A percentile compares a stretch with the other conserved stretches of the same genome.
These are phyloP conservation scores for Xylariomycetidae sp. DNA, from an alignment of 2,329 filamentous ascomycete species.

Conservation along the genomic window DNA sequence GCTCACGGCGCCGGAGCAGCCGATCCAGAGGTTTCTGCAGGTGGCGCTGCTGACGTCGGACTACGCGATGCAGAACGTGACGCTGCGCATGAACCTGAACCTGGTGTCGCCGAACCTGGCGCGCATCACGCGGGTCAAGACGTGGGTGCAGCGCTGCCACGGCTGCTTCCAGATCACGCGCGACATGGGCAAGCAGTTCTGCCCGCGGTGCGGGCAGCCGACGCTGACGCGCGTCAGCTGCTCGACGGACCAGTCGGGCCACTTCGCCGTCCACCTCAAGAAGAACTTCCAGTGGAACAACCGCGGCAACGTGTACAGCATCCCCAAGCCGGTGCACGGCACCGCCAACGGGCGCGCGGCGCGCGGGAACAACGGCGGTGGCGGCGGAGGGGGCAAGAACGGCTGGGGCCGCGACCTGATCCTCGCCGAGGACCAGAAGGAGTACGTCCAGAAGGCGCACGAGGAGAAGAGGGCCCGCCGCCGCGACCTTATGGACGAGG, in stretches of 20 bases:
- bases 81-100: slow-evolving; percentile 90
- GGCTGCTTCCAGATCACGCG: slow-evolving; percentile 83
- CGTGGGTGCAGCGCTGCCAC: slow-evolving; percentile 88
- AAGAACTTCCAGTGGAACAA: slow-evolving; percentile 96
- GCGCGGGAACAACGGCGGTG: too few species aligned
- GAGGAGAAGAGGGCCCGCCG: slow-evolving; percentile 64
- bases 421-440: slow-evolving; percentile 92
- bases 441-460: slow-evolving; percentile 64
- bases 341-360: slow-evolving; percentile 70
- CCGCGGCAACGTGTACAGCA: slow-evolving; percentile 83
- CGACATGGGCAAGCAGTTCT: slow-evolving; percentile 87
- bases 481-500: slow-evolving; percentile 89
- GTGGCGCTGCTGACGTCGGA: slow-evolving; percentile 92
- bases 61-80: slow-evolving; percentile 96
- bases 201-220: slow-evolving; percentile 81
- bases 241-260: slow-evolving; percentile 74
- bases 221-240: slow-evolving; percentile 82
- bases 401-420: slow-evolving; percentile 85
- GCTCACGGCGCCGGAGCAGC: slow-evolving; percentile 40
- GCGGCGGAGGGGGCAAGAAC: slow-evolving; percentile 68
- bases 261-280: slow-evolving; percentile 83
- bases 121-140: slow-evolving; percentile 79
- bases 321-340: slow-evolving; percentile 85
- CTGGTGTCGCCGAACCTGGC: slow-evolving; percentile 75
- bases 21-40: slow-evolving; percentile 64